These are phyloP conservation scores for Yarrowia sp. DNA, from an alignment of 805 yeast species.

Conservation along the genomic window DNA sequence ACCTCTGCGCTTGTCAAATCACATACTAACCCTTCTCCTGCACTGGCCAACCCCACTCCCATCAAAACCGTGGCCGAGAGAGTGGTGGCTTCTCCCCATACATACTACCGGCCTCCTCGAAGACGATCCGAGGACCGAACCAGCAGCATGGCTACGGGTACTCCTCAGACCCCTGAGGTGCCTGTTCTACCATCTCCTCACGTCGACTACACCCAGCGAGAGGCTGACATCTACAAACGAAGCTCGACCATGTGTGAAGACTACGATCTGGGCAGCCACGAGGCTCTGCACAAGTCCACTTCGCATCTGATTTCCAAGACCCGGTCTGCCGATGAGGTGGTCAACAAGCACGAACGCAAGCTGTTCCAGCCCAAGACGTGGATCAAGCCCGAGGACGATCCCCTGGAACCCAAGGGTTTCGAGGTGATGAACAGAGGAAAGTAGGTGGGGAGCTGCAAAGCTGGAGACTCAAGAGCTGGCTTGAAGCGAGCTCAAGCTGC, in stretches of 20 bases:
- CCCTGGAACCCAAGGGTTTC: slow-evolving; percentile 45
- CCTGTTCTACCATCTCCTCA: slow-evolving; percentile 46
- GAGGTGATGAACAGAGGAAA: slow-evolving; percentile 42
- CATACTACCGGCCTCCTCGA: slow-evolving; percentile 47
- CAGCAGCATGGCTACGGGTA: slow-evolving; percentile 41
- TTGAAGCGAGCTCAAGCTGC: not conserved
- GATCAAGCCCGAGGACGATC: slow-evolving; percentile 28
- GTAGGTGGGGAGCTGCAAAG: not conserved
- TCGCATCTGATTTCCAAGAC: slow-evolving; percentile 16
- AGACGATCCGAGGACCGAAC: slow-evolving; percentile 40
- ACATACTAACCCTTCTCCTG: slow-evolving; percentile 4
- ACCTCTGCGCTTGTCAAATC: slow-evolving; percentile 1
- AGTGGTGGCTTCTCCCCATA: slow-evolving; percentile 28
- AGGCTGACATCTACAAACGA: slow-evolving; percentile 39
- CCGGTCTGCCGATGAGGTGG: not conserved
- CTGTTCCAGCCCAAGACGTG: slow-evolving; percentile 29
- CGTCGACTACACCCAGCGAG: slow-evolving; percentile 43
- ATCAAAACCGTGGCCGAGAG: slow-evolving; percentile 44
- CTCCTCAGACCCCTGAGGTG: slow-evolving; percentile 42
- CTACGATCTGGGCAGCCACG: slow-evolving; percentile 4
- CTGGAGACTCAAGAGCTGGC: no score
- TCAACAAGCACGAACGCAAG: not conserved
- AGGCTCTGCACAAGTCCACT: slow-evolving; percentile 1
- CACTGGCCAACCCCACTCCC: not conserved
- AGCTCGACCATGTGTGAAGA: slow-evolving; percentile 34